Base-by-base conservation (phyloP, 2,329 filamentous ascomycete genomes). In the Parafenestella ontariensis region DNA sequence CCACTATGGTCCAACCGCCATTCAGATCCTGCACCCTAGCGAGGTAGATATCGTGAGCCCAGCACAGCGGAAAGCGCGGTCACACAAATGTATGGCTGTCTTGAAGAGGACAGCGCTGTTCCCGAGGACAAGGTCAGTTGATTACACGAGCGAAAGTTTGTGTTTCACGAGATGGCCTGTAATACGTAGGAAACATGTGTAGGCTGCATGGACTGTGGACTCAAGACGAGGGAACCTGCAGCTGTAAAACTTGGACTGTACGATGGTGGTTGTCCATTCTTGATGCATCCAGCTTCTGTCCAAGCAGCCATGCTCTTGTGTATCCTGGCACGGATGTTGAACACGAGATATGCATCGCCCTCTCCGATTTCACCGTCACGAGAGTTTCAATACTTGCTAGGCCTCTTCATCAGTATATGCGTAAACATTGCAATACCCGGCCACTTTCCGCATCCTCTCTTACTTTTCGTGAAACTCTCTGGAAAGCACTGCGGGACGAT, bases 1-100 rank as follows among this genome's bases (percentile, higher is more conserved):
- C 44, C 31, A 18, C 24, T 31, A 26, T 46, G 31, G 31, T 21
- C 37, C 10, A 39, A 17, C 39, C 29, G 24, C 34, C 17, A n/a
- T 37, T 44, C 41, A 49, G 52, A 62, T 65, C 42, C 54, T 49
- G 60, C 50, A 56, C 39, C 45, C 56, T 52, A 47, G 49, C 43
- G 51, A 45, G 36, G 28, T 50, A 51, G 42, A 49, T 53, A 29
- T 50, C 21, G 39, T 31, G 43, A 34, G 18, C 49, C 59, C 55
- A 24, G 29, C 18, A 13, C 15, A 26, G 17, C 48, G 53, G 51
- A 33, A 24, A 29, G 17, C 37, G 52, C 47, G 41, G 54, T 40
- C 15, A 52, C 29, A 56, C 50, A 36, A 34, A 56, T 64, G 60
- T 46, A 64, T 48, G 54, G 49, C 54, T 48, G 29, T 54, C 58